phyloP scores from a whole-genome alignment of 805 yeast species.

The Yamadazyma philogaea region DNA sequence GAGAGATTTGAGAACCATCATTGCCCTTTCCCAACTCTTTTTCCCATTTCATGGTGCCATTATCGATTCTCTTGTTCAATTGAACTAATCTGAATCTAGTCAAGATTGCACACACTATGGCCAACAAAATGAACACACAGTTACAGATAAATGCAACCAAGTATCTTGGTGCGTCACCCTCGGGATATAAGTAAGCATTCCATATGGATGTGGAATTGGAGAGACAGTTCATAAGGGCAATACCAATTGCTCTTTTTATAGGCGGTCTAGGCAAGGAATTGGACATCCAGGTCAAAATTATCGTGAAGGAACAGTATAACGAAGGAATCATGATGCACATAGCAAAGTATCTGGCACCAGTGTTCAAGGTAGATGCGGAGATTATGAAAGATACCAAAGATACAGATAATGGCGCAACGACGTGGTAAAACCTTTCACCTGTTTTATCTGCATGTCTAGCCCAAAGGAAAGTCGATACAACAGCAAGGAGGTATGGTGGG shows the following conservation, averaged over 20 bases:
- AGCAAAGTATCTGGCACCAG: conserved; percentile 57
- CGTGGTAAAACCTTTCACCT: conserved; percentile 54
- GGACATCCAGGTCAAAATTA: conserved; percentile 54
- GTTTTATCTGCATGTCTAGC: conserved; percentile 55
- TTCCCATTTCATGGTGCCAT: conserved; percentile 50
- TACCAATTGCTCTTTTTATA: conserved; percentile 54
- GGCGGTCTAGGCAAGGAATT: conserved; percentile 58
- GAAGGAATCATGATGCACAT: conserved; percentile 60
- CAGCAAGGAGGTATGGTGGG: conserved; percentile 56
- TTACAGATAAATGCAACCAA: conserved; percentile 46
- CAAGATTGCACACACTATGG: conserved; percentile 37
- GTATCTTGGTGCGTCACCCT: conserved; percentile 44
- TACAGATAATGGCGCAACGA: conserved; percentile 38
- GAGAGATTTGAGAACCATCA: conserved; percentile 40
- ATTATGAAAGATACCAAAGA: conserved; percentile 47
- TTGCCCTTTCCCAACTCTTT: conserved; percentile 45
- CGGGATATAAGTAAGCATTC: conserved; percentile 52
- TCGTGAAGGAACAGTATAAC: conserved; percentile 51
- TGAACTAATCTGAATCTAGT: conserved; percentile 36
- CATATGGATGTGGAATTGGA: conserved; percentile 57
- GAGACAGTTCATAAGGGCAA: conserved; percentile 55
- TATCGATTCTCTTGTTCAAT: conserved; percentile 42
- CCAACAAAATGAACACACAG: conserved; percentile 43
- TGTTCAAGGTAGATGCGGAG: conserved; percentile 47
- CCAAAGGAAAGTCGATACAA: conserved; percentile 48